These are phyloP conservation scores for Aureobasidium vineae DNA, from an alignment of 2,329 filamentous ascomycete genomes.

Conservation along the genomic window DNA sequence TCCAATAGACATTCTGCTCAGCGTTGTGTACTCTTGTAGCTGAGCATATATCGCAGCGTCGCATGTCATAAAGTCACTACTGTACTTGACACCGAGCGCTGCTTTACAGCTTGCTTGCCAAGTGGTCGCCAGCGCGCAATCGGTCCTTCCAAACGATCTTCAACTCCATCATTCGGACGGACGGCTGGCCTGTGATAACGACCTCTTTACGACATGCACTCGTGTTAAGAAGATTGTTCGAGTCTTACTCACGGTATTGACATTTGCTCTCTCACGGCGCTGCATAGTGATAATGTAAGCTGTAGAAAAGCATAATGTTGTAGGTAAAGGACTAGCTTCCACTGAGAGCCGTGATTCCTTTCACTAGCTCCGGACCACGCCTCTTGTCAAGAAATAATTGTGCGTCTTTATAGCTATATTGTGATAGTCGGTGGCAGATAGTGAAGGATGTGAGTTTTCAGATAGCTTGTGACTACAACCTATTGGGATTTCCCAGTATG, in stretches of 20 bases:
- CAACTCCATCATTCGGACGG: background rate
- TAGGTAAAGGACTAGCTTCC: too few relatives aligned
- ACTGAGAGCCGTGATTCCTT: too few relatives aligned
- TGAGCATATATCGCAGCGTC: background rate
- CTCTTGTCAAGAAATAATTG: too few relatives aligned
- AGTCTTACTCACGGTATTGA: background rate
- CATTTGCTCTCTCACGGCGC: background rate
- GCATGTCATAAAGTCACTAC: background rate
- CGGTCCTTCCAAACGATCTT: slow-evolving; percentile 10
- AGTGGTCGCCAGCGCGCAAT: slow-evolving; percentile 3
- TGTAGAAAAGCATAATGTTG: too few relatives aligned
- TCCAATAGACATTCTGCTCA: background rate
- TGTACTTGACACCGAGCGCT: background rate
- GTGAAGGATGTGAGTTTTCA: too few relatives aligned
- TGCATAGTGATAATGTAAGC: too few relatives aligned
- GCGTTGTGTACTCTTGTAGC: background rate
- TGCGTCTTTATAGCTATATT: too few relatives aligned
- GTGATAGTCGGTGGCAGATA: too few relatives aligned
- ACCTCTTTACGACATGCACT: background rate
- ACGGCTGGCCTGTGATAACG: background rate
- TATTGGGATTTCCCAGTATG: too few relatives aligned
- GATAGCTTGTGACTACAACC: too few relatives aligned
- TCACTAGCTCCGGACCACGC: too few relatives aligned
- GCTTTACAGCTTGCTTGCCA: background rate
- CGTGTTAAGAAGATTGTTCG: background rate